Percentiles rank a stretch among this genome's conserved stretches.
phyloP scores from a whole-genome alignment of 169 alveolate genomes.

The Plasmodium malariae region DNA sequence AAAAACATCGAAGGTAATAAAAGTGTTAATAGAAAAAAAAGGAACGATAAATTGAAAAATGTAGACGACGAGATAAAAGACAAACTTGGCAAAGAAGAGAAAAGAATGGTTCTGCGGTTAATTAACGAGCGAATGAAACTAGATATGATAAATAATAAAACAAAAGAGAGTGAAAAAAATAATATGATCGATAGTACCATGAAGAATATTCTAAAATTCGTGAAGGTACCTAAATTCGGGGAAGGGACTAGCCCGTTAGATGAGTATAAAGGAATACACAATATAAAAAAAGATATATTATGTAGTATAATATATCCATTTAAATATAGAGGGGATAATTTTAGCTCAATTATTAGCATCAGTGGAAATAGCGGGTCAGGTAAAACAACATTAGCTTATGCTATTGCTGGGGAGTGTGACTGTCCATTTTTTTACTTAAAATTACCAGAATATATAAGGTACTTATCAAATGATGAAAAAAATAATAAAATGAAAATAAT shows the following conservation, averaged over 20 bases:
- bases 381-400: constrained; percentile 96
- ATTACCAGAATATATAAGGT: constrained; percentile 79
- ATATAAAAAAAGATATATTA: constrained; percentile 58
- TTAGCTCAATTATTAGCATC: constrained; percentile 38
- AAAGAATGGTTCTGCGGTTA: not conserved
- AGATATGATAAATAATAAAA: not conserved
- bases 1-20: not conserved
- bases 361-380: constrained; percentile 99
- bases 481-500: constrained; percentile 56
- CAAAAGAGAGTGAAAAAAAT: not conserved
- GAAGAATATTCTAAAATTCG: not conserved
- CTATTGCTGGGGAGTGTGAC: constrained; percentile 92
- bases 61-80: not conserved
- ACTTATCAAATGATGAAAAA: constrained; percentile 48
- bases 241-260: constrained; percentile 1
- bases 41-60: not conserved
- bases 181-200: not conserved
- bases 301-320: constrained; percentile 70
- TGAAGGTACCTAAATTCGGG: constrained; percentile 5
- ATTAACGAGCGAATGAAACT: not conserved
- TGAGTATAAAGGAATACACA: constrained; percentile 46
- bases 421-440: constrained; percentile 86
- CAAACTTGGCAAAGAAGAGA: not conserved
- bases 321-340: constrained; percentile 28
- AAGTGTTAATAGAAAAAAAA: not conserved